Evolutionary conservation across 1,284 basidiomycete species (phyloP).

Genomic region (Volvariella surrecta): DNA sequence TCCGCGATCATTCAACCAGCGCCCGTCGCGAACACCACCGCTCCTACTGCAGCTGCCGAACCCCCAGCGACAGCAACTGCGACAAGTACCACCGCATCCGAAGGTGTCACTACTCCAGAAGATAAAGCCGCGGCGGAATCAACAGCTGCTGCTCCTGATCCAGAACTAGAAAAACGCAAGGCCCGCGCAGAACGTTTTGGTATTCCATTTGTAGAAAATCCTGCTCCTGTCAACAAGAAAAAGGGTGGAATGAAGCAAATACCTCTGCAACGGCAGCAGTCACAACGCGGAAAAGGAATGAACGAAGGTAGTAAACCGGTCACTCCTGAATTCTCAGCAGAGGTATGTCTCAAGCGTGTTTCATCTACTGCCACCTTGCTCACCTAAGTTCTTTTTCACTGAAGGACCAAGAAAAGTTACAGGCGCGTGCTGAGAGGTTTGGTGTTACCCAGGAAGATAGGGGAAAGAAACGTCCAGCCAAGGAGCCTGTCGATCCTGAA

Average conservation of each 20-base stretch:
- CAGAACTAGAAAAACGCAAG: constrained; percentile 49
- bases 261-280: constrained; percentile 12
- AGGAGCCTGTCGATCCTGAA: constrained; percentile 41
- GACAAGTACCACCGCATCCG: constrained; percentile 8
- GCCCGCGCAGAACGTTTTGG: constrained; percentile 62
- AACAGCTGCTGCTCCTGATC: constrained; percentile 20
- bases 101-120: constrained; percentile 9
- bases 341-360: constrained; percentile 17
- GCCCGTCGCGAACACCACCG: not conserved
- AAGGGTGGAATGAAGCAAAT: constrained; percentile 2
- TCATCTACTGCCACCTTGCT: constrained; percentile 4
- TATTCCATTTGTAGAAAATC: constrained; percentile 47
- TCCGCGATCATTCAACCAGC: not conserved
- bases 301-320: constrained; percentile 4
- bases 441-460: constrained; percentile 11
- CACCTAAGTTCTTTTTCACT: not conserved
- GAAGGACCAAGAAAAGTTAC: constrained; percentile 41
- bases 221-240: constrained; percentile 14
- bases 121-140: not conserved
- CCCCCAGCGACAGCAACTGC: constrained; percentile 10
- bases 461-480: constrained; percentile 32
- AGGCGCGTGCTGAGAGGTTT: constrained; percentile 44
- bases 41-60: constrained; percentile 8
- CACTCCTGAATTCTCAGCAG: constrained; percentile 4
- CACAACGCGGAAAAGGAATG: constrained; percentile 7